Base-by-base conservation (phyloP, 1,139 yeast genomes). In the Magnusiomyces suaveolens region DNA sequence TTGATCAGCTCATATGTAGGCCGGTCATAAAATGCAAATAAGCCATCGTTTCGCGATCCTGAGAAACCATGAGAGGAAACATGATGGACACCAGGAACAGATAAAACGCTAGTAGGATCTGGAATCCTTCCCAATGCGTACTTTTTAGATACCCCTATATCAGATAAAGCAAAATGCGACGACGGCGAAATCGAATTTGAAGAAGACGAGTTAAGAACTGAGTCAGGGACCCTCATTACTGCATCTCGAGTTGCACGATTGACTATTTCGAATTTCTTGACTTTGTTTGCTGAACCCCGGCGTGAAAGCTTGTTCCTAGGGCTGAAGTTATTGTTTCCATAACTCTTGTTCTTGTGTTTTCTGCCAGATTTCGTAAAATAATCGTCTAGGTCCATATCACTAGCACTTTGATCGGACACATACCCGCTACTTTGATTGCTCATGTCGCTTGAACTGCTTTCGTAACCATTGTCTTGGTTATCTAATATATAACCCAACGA, bases 1-100 rank as follows among this genome's bases (percentile, higher is more conserved):
- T 26, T 18, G 2, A 52, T 50, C 36, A 55, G 41, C 3, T 25
- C 55, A 4, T 8, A 2, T 2, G 52, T 38, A 2, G 53, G 54
- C 16, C 43, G 32, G 33, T 55, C 49, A 44, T 43, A 55, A 26
- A 53, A 55, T 18, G 25, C 4, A n/a, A 4, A 41, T 21, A 8
- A 18, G 3, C 44, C 44, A 20, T 41, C 44, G 3, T 4, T 8
- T 41, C 24, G 6, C 10, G 44, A 41, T 4, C 44, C 44, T 10
- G 25, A 6, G 16, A 36, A 36, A 18, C 18, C 41, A 36, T 36
- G 16, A 14, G 41, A 36, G 4, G 41, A 36, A n/a, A 3, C 18
- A 18, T 36, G 44, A 20, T 8, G 10, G 20, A 41, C 44, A 18
- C 44, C 44, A 6, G 44, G 44, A 8, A 21, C 44, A 20, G 25